Conservation (phyloP, 73 alveolate species). For the Paramecium pentaurelia region DNA sequence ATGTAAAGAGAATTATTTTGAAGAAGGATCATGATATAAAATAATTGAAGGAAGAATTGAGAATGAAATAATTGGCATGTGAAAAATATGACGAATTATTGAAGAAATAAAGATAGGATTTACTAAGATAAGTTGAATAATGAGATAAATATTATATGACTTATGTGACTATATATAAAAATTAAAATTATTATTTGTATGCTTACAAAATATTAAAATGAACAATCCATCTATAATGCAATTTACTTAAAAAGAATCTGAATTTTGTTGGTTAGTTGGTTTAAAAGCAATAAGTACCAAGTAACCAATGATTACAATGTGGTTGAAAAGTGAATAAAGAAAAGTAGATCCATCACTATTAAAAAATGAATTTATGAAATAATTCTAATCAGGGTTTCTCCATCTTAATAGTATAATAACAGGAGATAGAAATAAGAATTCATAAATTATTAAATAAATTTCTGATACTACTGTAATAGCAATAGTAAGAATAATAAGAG, state of each 20-base stretch:
- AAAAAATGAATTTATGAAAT: neutral
- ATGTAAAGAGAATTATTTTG: conserved; percentile 80
- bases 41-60: conserved; percentile 80
- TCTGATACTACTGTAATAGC: neutral
- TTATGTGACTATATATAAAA: neutral
- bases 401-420: neutral
- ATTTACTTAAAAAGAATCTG: neutral
- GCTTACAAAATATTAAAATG: neutral
- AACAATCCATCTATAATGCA: neutral
- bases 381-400: neutral
- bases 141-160: conserved; percentile 24
- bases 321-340: neutral
- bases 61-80: conserved; percentile 74
- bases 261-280: conserved; percentile 15
- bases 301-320: neutral
- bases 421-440: neutral
- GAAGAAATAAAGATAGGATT: conserved; percentile 88
- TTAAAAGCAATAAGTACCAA: neutral
- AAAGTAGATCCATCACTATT: neutral
- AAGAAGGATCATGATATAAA: conserved; percentile 89
- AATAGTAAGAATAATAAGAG: neutral
- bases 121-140: conserved; percentile 28
- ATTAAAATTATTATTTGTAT: neutral
- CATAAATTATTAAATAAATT: neutral
- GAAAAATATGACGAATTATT: conserved; percentile 88